Base-by-base conservation (phyloP, 305 asterid genomes). In the Fraxinus nigra region DNA sequence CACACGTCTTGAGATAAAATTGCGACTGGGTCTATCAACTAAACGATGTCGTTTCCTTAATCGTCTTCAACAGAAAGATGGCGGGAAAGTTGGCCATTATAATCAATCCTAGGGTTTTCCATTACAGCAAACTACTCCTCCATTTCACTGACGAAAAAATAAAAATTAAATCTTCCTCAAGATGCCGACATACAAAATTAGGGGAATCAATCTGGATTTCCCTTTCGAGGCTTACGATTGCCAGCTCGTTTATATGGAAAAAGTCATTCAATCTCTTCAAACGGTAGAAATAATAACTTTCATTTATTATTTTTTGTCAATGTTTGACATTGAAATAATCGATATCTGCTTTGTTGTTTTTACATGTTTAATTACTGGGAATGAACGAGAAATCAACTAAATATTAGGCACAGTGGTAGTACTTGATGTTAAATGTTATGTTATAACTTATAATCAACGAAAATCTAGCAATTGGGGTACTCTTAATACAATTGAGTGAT, bases 201-300 rank as follows among this genome's bases (percentile, higher is more conserved):
- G 95, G 90, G 99, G 99, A 35, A 90, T 96, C 91, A 86, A 91
- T 85, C 98, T 96, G 35, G 98, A 96, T 85, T 96, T 96, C 87
- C 99, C 99, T 11, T 96, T 76, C 93, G 94, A 93, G 85, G 99
- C 99, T 72, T 96, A 96, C 88, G 98, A 93, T 81, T 90, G 97
- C 90, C 99, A 96, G 91, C 89, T 94, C 22, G 92, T 89, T 83
- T 96, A 96, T 89, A 96, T 96, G 99, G 98, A 96, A 54, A 94
- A 93, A 93, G 98, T 96, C 88, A 92, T 96, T 76, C 86, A 94
- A 75, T 92, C 98, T 79, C 92, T 96, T 81, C 98, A 96, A 91
- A 86, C 85, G 56, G 99, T 95, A 91, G 56, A 86, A 2, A 40
- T 63, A 77, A 73, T 69, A 30, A 65, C 22, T 35, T 80, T 54